phyloP scores from a whole-genome alignment of 2,329 filamentous ascomycete species.

The Thelonectria rubi region DNA sequence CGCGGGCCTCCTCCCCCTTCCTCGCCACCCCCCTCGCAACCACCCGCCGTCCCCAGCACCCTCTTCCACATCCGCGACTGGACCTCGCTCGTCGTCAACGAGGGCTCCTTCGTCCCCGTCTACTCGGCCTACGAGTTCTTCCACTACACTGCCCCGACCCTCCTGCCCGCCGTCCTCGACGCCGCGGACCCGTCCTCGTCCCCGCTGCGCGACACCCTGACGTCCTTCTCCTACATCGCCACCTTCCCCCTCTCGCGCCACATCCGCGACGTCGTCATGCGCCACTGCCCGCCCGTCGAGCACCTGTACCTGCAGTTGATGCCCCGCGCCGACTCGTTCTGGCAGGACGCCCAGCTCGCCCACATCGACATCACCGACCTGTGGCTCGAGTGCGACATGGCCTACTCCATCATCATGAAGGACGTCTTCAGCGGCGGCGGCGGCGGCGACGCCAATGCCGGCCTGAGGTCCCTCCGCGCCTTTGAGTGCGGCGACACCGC shows the following conservation, averaged over 20 bases:
- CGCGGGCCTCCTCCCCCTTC: neutral
- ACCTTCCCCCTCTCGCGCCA: slow-evolving; percentile 74
- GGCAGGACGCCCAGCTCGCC: slow-evolving; percentile 50
- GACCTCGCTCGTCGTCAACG: slow-evolving; percentile 74
- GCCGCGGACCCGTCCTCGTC: slow-evolving; percentile 51
- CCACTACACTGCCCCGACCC: slow-evolving; percentile 68
- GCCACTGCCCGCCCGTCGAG: slow-evolving; percentile 59
- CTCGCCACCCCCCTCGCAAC: slow-evolving; percentile 21
- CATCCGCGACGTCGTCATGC: slow-evolving; percentile 58
- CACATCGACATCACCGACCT: slow-evolving; percentile 54
- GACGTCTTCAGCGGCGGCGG: slow-evolving; percentile 47
- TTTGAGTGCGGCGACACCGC: slow-evolving; percentile 62
- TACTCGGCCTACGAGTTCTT: slow-evolving; percentile 79
- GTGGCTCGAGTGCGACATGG: slow-evolving; percentile 64
- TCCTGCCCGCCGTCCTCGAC: slow-evolving; percentile 63
- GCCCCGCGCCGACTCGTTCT: slow-evolving; percentile 49
- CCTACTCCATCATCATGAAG: slow-evolving; percentile 58
- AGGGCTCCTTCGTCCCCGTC: slow-evolving; percentile 76
- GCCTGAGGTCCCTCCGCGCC: slow-evolving; percentile 54
- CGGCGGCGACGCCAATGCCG: slow-evolving; percentile 35
- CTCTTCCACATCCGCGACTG: slow-evolving; percentile 71
- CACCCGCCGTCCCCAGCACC: slow-evolving; percentile 41
- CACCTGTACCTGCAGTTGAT: slow-evolving; percentile 63
- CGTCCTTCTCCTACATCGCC: slow-evolving; percentile 67
- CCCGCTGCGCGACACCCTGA: slow-evolving; percentile 50